phyloP scores from a whole-genome alignment of 2,329 filamentous ascomycete genomes.

The Chalara sp. region DNA sequence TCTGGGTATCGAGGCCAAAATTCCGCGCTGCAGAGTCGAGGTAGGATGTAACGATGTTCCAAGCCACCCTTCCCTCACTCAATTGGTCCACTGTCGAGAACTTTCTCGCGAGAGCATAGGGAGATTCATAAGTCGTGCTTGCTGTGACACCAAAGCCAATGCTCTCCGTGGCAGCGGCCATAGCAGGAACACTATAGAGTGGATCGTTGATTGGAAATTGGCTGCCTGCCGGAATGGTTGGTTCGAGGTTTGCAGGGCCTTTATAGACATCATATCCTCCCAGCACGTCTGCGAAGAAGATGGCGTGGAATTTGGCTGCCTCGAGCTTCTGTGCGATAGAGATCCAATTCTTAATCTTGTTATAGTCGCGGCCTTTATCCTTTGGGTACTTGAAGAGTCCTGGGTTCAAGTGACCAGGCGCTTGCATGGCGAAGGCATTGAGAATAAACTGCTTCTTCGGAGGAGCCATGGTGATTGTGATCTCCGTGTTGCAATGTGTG shows the following conservation, averaged over 20 bases:
- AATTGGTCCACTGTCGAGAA: constrained; percentile 26
- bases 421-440: constrained; percentile 44
- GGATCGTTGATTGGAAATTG: constrained; percentile 71
- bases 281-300: constrained; percentile 62
- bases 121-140: constrained; percentile 56
- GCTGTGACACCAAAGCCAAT: constrained; percentile 65
- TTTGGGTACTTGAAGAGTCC: constrained; percentile 58
- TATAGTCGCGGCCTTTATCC: constrained; percentile 56
- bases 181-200: constrained; percentile 53
- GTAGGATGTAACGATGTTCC: constrained; percentile 59
- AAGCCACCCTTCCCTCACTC: constrained; percentile 49
- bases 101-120: constrained; percentile 18
- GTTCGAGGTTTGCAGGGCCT: constrained; percentile 49
- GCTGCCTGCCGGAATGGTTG: constrained; percentile 54
- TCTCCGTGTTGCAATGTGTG: background rate
- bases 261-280: constrained; percentile 66
- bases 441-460: constrained; percentile 38
- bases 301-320: constrained; percentile 55
- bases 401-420: constrained; percentile 45
- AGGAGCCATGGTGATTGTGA: constrained; percentile 10
- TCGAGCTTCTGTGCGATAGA: constrained; percentile 54
- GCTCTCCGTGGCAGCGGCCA: constrained; percentile 60
- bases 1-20: constrained; percentile 49
- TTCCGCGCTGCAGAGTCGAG: constrained; percentile 61
- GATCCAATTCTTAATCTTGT: constrained; percentile 53